These are phyloP conservation scores for Leptographium flavum DNA, from an alignment of 2,329 filamentous ascomycete genomes.

Conservation along the genomic window DNA sequence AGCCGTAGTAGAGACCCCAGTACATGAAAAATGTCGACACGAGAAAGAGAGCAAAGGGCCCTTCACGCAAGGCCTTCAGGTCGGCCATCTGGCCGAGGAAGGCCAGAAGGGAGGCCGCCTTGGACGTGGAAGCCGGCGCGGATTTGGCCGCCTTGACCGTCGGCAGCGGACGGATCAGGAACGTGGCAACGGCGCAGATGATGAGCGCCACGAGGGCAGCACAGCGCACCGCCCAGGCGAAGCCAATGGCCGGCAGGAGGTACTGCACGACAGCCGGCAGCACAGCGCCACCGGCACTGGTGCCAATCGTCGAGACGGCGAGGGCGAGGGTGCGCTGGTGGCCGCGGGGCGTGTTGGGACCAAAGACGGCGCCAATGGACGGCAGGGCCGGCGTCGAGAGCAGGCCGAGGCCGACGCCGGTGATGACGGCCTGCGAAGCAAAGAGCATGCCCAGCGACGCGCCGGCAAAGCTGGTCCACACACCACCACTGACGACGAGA, in stretches of 20 bases:
- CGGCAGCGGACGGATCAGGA: constrained; percentile 27
- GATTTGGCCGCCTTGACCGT: neutral
- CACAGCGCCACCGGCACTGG: constrained; percentile 46
- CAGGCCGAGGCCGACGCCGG: constrained; percentile 39
- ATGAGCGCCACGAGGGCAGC: constrained; percentile 45
- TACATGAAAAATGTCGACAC: constrained; percentile 26
- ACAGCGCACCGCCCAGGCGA: constrained; percentile 49
- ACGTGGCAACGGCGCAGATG: constrained; percentile 23
- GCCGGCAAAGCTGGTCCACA: constrained; percentile 22
- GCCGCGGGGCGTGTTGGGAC: constrained; percentile 6
- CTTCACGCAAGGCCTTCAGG: constrained; percentile 32
- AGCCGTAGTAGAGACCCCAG: constrained; percentile 39
- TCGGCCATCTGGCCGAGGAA: constrained; percentile 31
- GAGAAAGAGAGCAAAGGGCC: constrained; percentile 26
- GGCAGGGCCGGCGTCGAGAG: constrained; percentile 38
- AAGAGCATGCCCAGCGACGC: constrained; percentile 19
- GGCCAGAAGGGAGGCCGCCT: neutral
- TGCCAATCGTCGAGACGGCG: constrained; percentile 44
- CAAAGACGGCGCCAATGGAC: constrained; percentile 44
- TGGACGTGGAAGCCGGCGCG: neutral
- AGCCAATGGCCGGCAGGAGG: constrained; percentile 46
- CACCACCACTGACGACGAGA: constrained; percentile 29
- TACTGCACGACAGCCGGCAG: constrained; percentile 45
- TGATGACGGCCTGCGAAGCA: constrained; percentile 37
- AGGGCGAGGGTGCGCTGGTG: constrained; percentile 42